Evolutionary conservation across 2,329 filamentous ascomycete species (phyloP).

Genomic region (Penicillium sp.): DNA sequence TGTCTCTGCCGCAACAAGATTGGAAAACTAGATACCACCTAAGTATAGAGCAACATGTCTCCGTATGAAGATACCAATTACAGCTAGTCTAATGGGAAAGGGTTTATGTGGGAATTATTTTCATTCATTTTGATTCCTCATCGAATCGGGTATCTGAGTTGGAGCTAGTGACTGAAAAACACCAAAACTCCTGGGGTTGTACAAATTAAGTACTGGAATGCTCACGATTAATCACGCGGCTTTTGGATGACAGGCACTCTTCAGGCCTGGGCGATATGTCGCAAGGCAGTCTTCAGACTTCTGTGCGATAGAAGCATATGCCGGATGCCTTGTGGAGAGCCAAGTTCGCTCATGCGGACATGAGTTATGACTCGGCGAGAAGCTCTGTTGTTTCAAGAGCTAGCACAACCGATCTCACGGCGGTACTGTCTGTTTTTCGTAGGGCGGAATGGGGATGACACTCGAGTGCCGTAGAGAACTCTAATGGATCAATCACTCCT

Average conservation of each 20-base stretch:
- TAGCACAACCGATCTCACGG: neutral
- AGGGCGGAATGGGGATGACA: conserved; percentile 1
- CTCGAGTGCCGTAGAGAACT: conserved; percentile 1
- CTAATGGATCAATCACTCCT: conserved; percentile 31
- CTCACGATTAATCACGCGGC: conserved; percentile 2
- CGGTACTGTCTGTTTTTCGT: neutral
- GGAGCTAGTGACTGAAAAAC: neutral
- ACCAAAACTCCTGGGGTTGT: neutral
- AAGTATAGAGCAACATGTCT: neutral
- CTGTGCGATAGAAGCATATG: neutral
- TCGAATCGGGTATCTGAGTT: conserved; percentile 12
- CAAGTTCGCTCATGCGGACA: neutral
- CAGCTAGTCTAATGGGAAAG: neutral
- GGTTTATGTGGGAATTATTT: neutral
- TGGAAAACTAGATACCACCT: too few species aligned
- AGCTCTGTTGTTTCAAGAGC: conserved; percentile 10
- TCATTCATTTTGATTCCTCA: conserved; percentile 8
- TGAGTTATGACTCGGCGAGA: neutral
- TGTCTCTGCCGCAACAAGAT: neutral
- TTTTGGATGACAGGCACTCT: neutral
- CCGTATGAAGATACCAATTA: neutral
- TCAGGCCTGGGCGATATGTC: neutral
- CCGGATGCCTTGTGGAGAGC: neutral
- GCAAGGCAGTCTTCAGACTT: neutral
- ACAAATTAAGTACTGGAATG: conserved; percentile 2